These are phyloP conservation scores for Starmerella powellii DNA, from an alignment of 805 yeast species.

Conservation along the genomic window DNA sequence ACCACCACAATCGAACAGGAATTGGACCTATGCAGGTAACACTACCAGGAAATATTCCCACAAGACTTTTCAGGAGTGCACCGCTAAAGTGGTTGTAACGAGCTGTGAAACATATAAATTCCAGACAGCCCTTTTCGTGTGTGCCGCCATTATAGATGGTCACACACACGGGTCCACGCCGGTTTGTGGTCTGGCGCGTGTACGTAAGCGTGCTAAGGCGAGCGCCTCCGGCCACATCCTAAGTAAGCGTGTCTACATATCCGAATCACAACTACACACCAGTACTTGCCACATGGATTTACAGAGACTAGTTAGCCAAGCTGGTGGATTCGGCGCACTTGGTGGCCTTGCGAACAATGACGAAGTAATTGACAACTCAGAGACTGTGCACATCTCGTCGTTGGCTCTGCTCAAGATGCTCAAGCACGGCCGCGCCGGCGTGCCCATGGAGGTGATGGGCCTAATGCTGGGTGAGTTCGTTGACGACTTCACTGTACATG, in stretches of 20 bases:
- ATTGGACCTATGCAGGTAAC: too few species aligned
- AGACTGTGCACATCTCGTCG: slow-evolving; percentile 91
- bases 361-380: slow-evolving; percentile 86
- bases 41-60: too few species aligned
- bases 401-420: slow-evolving; percentile 91
- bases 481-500: slow-evolving; percentile 93
- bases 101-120: too few species aligned
- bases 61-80: too few species aligned
- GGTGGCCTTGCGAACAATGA: slow-evolving; percentile 38
- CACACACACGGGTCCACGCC: too few species aligned
- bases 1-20: too few species aligned
- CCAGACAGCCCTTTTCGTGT: too few species aligned
- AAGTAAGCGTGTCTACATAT: background rate
- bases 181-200: too few species aligned
- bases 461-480: slow-evolving; percentile 96
- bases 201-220: too few species aligned
- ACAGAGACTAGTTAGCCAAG: slow-evolving; percentile 27
- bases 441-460: slow-evolving; percentile 89
- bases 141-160: too few species aligned
- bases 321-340: slow-evolving; percentile 27
- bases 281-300: slow-evolving; percentile 23
- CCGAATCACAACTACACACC: background rate
- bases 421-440: slow-evolving; percentile 77
- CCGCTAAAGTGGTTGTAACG: too few species aligned
- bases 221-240: too few species aligned